Base-by-base conservation (phyloP, 805 yeast species). In the Kurtzmaniella cleridarum region DNA sequence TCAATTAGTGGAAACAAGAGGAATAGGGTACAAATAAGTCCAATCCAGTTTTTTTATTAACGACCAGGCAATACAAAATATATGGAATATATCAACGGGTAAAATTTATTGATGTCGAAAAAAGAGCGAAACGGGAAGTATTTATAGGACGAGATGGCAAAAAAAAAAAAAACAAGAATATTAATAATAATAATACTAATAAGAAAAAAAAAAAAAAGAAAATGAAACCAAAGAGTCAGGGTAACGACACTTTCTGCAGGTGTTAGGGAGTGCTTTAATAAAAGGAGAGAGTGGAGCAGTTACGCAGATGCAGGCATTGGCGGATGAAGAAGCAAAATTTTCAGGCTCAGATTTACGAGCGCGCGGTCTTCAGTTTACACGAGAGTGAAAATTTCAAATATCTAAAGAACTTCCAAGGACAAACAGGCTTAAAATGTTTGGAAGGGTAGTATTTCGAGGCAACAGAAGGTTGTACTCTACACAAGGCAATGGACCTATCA, bases 351-450 rank as follows among this genome's bases (percentile, higher is more conserved):
- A 35, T 12, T 24, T 30, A 24, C 26, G 13, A 23, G 7, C 24
- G 26, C 27, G 27, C 34, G 35, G 40, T n/a, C 50, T 34, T 32
- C 36, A 8, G 38, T 20, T 35, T 46, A 46, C 52, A 37, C 49
- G 33, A 33, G 34, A 36, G 46, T 42, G 43, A 43, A 48, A 48
- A 46, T 38, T 46, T 46, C 44, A 44, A 42, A 37, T 44, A 15
- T 27, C 17, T 17, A 14, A 34, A 31, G 27, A 34, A 5, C 24
- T 20, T 20, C 24, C 24, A 20, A 20, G 24, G 8, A 20, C 24
- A 20, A 20, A 38, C 30, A 38, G 12, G 17, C 33, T 31, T 5
- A 34, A 34, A 8, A 20, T 11, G 24, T 20, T 16, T 31, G 17
- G 36, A 18, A 29, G 35, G 27, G 35, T 29, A 29, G 38, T 20